These are phyloP conservation scores for Glycyrrhiza uralensis DNA, from an alignment of 306 rosid genomes.

Conservation along the genomic window DNA sequence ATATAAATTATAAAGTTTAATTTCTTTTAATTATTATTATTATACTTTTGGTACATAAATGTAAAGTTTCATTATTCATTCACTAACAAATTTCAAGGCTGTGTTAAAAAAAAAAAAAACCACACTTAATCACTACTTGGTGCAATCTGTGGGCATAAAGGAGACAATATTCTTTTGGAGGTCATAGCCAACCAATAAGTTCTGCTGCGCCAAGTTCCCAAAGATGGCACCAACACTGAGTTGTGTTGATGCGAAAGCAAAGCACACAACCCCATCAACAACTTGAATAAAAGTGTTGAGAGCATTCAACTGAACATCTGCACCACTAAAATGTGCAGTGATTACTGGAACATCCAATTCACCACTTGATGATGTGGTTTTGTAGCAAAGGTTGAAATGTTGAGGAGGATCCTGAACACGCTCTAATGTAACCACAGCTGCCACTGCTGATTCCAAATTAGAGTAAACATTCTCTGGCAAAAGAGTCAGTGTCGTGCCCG, in stretches of 20 bases:
- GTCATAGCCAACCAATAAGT: conserved; percentile 59
- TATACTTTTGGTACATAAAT: not conserved
- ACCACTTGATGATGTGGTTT: not conserved
- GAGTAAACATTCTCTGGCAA: conserved; percentile 22
- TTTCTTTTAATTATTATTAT: too few relatives aligned
- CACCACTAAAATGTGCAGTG: conserved; percentile 39
- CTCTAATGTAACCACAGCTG: not conserved
- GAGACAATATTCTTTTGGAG: conserved; percentile 15
- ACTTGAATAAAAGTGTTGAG: conserved; percentile 31
- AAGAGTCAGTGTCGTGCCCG: conserved; percentile 28
- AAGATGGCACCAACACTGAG: conserved; percentile 7
- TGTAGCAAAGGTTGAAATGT: conserved; percentile 21
- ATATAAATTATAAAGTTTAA: too few relatives aligned
- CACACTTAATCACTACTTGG: not conserved
- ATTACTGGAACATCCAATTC: not conserved
- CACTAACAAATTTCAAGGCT: too few relatives aligned
- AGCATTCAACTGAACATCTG: conserved; percentile 23
- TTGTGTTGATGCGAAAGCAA: conserved; percentile 4
- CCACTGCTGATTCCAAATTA: conserved; percentile 23
- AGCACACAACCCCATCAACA: conserved; percentile 27
- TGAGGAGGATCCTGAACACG: not conserved
- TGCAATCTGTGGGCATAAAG: conserved; percentile 48
- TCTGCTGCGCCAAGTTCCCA: conserved; percentile 51
- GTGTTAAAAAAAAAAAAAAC: not conserved
- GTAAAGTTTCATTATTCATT: too few relatives aligned